phyloP scores from a whole-genome alignment of 768 basidiomycete genomes.

The Paxillus involutus region DNA sequence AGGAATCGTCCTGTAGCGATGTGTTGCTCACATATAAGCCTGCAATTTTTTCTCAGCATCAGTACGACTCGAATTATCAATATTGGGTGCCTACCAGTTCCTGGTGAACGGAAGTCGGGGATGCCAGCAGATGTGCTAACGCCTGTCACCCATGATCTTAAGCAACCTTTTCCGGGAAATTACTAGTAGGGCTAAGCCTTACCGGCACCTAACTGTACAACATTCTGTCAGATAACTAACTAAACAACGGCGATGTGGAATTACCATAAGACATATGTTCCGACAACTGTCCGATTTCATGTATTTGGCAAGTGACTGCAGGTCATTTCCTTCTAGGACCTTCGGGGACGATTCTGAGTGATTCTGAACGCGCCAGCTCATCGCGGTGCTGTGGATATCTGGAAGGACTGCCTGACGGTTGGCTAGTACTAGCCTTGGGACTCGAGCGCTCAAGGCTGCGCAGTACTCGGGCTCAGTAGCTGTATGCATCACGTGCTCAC shows the following conservation, averaged over 20 bases:
- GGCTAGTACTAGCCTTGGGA: no score
- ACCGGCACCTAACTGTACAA: constrained; percentile 66
- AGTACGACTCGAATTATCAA: not conserved
- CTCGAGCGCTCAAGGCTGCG: no score
- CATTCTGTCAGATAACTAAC: not conserved
- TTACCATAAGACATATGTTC: constrained; percentile 74
- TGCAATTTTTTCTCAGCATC: not conserved
- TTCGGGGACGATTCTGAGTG: constrained; percentile 9
- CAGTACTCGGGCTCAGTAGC: no score
- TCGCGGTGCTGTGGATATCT: not conserved
- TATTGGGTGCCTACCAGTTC: constrained; percentile 58
- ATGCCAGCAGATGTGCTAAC: constrained; percentile 82
- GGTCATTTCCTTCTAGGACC: constrained; percentile 36
- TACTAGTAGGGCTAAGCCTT: constrained; percentile 20
- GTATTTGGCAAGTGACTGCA: constrained; percentile 57
- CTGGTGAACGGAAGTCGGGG: constrained; percentile 87
- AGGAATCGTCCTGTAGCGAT: not conserved
- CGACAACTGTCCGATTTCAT: constrained; percentile 68
- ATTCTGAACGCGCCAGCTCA: constrained; percentile 9
- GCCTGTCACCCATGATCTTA: constrained; percentile 37
- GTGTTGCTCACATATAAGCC: constrained; percentile 30
- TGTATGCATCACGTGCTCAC: no score
- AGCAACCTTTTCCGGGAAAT: not conserved
- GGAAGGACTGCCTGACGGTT: no score
- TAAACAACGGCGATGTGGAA: not conserved